These are phyloP conservation scores for Debaryomyces subglobosus DNA, from an alignment of 1,139 yeast genomes.

Conservation along the genomic window DNA sequence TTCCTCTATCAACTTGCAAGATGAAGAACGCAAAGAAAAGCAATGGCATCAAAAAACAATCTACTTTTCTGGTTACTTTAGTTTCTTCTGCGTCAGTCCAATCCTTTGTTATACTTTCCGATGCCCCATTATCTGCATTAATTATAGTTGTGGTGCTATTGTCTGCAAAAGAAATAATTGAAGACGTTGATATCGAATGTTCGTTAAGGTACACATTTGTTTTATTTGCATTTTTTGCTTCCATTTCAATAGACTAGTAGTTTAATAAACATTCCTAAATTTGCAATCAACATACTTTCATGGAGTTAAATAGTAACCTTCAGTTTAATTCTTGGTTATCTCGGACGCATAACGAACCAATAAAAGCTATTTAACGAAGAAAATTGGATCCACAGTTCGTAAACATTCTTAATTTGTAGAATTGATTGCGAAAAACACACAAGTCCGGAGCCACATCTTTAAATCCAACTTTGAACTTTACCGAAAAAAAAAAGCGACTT, in stretches of 20 bases:
- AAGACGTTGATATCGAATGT: neutral
- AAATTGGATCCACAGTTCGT: neutral
- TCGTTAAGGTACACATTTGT: neutral
- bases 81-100: neutral
- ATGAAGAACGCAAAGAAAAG: neutral
- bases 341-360: neutral
- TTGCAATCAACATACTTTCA: neutral
- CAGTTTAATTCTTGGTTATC: neutral
- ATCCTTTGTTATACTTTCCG: neutral
- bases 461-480: too few species aligned
- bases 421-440: neutral
- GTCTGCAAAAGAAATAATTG: neutral
- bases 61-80: neutral
- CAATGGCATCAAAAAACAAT: neutral
- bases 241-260: neutral
- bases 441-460: too few species aligned
- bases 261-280: neutral
- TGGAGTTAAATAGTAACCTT: neutral
- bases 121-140: neutral
- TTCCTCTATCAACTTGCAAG: constrained; percentile 3
- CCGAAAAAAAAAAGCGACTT: too few species aligned
- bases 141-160: neutral
- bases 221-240: neutral
- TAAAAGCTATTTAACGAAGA: neutral
- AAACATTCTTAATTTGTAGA: neutral